Base-by-base conservation (phyloP, 148 eudicot species). In the Arbutus unedo region DNA sequence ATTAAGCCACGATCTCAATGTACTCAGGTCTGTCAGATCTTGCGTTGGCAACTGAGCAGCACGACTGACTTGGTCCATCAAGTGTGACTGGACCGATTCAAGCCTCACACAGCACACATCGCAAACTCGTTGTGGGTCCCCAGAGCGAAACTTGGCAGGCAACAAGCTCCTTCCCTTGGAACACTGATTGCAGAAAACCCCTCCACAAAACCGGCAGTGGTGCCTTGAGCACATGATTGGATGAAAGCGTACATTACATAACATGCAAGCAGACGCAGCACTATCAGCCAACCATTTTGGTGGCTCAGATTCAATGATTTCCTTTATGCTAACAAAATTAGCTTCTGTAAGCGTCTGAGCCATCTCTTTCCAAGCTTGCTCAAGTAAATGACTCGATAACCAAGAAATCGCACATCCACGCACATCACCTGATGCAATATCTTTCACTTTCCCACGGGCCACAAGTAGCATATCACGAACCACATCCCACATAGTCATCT, bases 401-500 rank as follows among this genome's bases (percentile, higher is more conserved):
- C 93, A 87, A 6, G 92, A 88, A 51, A 91, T 86, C 47, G 87
- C 2, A 4, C 7, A 0, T 2, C 44, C 90, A 48, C 74, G 84
- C 82, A 86, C 84, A 84, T 91, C 92, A 68, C 89, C 89, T 64
- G 91, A 88, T 79, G 96, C 89, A 55, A 93, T 56, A 23, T 91
- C 85, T 80, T 79, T 89, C 78, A 89, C 86, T 85, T 91, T 93
- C 73, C 94, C 96, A 80, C 91, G 91, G 51, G 89, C 93, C 15
- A 86, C 91, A 77, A 82, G 76, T 67, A 88, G 76, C 90, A 93
- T 91, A 66, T 93, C 96, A 19, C 81, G 81, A 66, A 93, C 87
- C 74, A 93, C 92, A 71, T 93, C 96, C 96, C 96, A 93, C 92
- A 93, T 87, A 2, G 96, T 91, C 83, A 93, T 85, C 80, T 93